Base-by-base conservation (phyloP, 106 monocot species). In the Dioscorea zingiberensis region DNA sequence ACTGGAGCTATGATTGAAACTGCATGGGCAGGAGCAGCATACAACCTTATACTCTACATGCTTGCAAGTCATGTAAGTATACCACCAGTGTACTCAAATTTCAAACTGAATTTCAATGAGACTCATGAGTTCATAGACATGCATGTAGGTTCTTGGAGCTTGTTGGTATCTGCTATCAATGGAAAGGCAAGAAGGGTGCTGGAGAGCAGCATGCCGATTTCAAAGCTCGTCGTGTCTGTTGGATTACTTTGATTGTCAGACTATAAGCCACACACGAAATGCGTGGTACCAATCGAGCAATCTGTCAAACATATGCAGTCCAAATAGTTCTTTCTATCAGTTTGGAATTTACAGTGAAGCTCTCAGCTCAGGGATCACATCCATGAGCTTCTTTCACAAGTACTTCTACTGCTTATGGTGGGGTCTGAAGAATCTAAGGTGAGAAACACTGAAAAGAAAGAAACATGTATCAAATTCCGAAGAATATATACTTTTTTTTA, bases 1-100 rank as follows among this genome's bases (percentile, higher is more conserved):
- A 86, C 83, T 4, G 93, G 93, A 5, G 89, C 86, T 49, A 70
- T 93, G 62, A 83, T 81, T 24, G 93, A 89, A 73, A 86, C 85
- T 29, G 86, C 88, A 12, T 93, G 93, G 93, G 93, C 81, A 6
- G 83, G 89, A 26, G 93, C 93, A 30, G 93, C 88, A 49, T 93
- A 88, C 74, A 93, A 93, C 69, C 85, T 93, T 13, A 27, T 85
- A 1, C 88, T 93, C 59, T 93, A 81, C 78, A 89, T 93, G 85
- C 74, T 93, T 21, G 89, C 81, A 23, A 93, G 93, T 60, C 89
- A 89, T 77, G 93, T 91, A 84, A 78, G 90, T 66, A 44, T 18
- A 21, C 17, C 14, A 44, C n/a, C n/a, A n/a, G n/a, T n/a, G n/a
- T n/a, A n/a, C n/a, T n/a, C n/a, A n/a, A n/a, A n/a, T n/a, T n/a